Conservation (phyloP, 164 flowering plant genomes). For the Malania oleifera region DNA sequence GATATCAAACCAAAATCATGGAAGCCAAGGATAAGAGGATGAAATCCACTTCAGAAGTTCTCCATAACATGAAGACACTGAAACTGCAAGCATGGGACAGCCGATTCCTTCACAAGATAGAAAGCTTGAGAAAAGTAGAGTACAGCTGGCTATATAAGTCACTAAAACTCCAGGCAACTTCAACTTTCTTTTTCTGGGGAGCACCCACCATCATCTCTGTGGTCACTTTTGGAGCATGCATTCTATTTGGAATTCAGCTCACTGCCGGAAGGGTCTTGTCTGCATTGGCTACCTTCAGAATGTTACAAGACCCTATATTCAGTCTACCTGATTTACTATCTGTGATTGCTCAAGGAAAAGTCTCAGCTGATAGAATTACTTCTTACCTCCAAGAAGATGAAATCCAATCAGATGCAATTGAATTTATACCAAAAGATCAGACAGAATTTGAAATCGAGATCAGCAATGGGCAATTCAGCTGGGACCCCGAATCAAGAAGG, state of each 20-base stretch:
- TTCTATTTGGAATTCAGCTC: conserved; percentile 67
- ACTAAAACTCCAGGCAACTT: conserved; percentile 38
- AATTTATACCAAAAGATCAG: conserved; percentile 39
- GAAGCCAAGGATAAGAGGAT: conserved; percentile 76
- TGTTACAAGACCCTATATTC: conserved; percentile 92
- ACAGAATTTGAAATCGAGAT: conserved; percentile 54
- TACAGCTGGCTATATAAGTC: conserved; percentile 75
- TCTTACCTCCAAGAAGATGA: conserved; percentile 75
- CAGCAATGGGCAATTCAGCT: conserved; percentile 60
- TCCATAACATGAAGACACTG: conserved; percentile 72
- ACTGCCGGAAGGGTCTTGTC: conserved; percentile 85
- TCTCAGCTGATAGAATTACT: conserved; percentile 76
- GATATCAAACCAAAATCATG: conserved; percentile 73
- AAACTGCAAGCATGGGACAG: conserved; percentile 96
- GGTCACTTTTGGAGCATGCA: conserved; percentile 70
- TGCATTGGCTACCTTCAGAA: conserved; percentile 88
- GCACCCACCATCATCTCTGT: conserved; percentile 82
- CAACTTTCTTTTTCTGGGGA: conserved; percentile 87
- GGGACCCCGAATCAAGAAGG: conserved; percentile 48
- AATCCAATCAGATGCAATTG: conserved; percentile 54
- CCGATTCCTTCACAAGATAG: conserved; percentile 58
- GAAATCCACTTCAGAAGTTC: conserved; percentile 86
- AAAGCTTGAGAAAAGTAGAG: conserved; percentile 55
- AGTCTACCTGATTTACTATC: conserved; percentile 76
- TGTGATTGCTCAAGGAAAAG: conserved; percentile 73